A percentile compares a stretch with the other conserved stretches of the same genome.
Conservation (phyloP, 257 asterid species). For the Nicotiana obtusifolia region DNA sequence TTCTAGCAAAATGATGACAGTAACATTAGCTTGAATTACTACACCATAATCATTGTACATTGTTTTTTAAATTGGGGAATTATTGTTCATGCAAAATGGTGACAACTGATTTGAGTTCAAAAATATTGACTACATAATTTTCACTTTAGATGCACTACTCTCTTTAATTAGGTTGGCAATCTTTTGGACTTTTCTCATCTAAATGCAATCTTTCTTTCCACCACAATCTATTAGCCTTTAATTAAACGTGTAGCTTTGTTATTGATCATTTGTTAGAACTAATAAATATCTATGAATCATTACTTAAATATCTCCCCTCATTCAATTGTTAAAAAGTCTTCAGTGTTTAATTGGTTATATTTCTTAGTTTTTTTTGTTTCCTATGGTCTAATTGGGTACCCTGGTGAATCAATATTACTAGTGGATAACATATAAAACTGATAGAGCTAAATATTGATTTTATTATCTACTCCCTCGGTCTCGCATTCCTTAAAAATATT, state of each 20-base stretch:
- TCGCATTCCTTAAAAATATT: too few relatives aligned
- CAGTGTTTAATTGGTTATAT: neutral
- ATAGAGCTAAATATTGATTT: neutral
- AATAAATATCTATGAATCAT: neutral
- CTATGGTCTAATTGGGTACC: neutral
- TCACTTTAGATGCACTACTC: neutral
- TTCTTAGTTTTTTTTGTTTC: neutral
- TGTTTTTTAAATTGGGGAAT: neutral
- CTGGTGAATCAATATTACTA: neutral
- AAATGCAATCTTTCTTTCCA: neutral
- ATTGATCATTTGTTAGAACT: neutral
- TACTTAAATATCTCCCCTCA: neutral
- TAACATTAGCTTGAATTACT: too few relatives aligned
- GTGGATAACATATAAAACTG: neutral
- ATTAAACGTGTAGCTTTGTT: neutral
- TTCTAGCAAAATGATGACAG: neutral
- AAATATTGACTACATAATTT: neutral
- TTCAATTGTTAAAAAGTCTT: neutral
- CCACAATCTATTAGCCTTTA: neutral
- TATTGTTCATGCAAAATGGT: neutral
- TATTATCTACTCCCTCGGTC: too few relatives aligned
- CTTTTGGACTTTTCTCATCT: neutral
- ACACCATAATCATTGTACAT: neutral
- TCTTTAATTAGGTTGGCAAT: neutral
- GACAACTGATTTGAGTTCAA: neutral